Conservation (phyloP, 768 basidiomycete genomes). For the Pulveroboletus sp. region DNA sequence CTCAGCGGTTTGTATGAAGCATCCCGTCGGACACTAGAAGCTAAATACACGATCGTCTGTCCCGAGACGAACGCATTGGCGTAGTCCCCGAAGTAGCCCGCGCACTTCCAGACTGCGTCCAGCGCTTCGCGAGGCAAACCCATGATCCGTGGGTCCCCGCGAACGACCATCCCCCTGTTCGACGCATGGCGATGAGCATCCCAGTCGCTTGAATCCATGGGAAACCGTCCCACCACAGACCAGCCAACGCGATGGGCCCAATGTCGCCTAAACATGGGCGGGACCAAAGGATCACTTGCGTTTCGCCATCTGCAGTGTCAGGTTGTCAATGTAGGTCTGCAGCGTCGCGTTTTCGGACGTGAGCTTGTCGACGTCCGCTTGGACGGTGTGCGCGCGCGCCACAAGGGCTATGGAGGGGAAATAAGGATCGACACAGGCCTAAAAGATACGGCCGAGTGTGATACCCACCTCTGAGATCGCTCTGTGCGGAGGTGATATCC, state of each 20-base stretch:
- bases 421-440: no score
- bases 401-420: slow-evolving; percentile 60
- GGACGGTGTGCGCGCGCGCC: slow-evolving; percentile 60
- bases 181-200: no score
- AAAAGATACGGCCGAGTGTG: no score
- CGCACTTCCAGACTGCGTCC: not conserved
- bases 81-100: not conserved
- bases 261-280: no score
- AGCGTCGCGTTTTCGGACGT: slow-evolving; percentile 75
- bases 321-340: slow-evolving; percentile 87
- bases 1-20: no score
- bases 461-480: slow-evolving; percentile 67
- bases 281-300: slow-evolving; percentile 45
- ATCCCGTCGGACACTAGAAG: not conserved
- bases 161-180: no score
- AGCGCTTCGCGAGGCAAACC: not conserved
- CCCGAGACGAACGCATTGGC: not conserved
- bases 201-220: no score
- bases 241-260: no score
- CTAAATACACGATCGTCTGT: slow-evolving; percentile 13
- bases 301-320: slow-evolving; percentile 84
- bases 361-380: slow-evolving; percentile 79
- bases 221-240: no score
- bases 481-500: slow-evolving; percentile 71
- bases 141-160: no score